Evolutionary conservation across 1,284 basidiomycete genomes (phyloP).

Genomic region (Pascua guehoae): DNA sequence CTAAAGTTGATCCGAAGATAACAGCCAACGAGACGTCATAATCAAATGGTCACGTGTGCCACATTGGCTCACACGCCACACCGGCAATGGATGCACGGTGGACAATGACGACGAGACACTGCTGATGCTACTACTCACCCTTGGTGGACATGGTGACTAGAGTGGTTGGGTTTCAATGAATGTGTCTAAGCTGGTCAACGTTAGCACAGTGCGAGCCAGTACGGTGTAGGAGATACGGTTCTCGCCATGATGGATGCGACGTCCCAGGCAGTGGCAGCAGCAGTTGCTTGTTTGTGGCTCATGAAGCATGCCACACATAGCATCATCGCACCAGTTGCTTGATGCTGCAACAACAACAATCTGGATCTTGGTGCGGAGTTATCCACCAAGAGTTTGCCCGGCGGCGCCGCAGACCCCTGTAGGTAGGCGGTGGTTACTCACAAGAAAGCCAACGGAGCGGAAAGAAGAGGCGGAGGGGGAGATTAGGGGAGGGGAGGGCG

Average conservation of each 20-base stretch:
- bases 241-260: not conserved
- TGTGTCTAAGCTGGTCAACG: slow-evolving; percentile 5
- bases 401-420: not conserved
- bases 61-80: not conserved
- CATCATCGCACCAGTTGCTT: not conserved
- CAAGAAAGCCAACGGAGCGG: slow-evolving; percentile 4
- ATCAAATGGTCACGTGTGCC: not conserved
- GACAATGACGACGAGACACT: not conserved
- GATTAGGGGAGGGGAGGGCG: slow-evolving; percentile 4
- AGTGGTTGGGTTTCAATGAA: slow-evolving; percentile 6
- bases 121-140: slow-evolving; percentile 31
- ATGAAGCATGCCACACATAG: not conserved
- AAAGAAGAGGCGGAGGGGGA: slow-evolving; percentile 1
- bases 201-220: not conserved
- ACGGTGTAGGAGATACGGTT: not conserved
- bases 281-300: not conserved
- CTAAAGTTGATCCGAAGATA: slow-evolving; percentile 10
- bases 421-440: slow-evolving; percentile 5
- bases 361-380: not conserved
- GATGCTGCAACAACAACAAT: slow-evolving; percentile 1
- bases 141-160: slow-evolving; percentile 46
- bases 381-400: slow-evolving; percentile 2
- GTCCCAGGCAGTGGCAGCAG: not conserved
- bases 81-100: not conserved
- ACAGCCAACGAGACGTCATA: not conserved